These are phyloP conservation scores for Clarireedia hainanense DNA, from an alignment of 2,329 filamentous ascomycete genomes.

Conservation along the genomic window DNA sequence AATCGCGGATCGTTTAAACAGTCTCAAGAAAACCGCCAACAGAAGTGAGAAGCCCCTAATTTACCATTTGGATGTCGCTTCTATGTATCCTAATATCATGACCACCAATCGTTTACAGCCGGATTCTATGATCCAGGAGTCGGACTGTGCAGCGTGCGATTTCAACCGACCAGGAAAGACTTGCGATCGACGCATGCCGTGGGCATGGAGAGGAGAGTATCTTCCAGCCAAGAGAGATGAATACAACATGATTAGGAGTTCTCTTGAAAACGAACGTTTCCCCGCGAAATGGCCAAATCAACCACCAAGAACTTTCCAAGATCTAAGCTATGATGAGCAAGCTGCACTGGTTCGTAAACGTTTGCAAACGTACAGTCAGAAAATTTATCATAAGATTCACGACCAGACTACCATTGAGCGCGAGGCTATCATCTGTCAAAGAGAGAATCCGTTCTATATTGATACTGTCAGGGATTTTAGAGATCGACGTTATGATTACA, in stretches of 20 bases:
- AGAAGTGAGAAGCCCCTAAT: constrained; percentile 81
- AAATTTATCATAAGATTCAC: constrained; percentile 99
- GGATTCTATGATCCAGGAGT: constrained; percentile 97
- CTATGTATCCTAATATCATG: constrained; percentile 99
- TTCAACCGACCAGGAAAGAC: constrained; percentile 98
- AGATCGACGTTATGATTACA: constrained; percentile 97
- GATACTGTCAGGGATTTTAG: constrained; percentile 93
- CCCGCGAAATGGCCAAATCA: constrained; percentile 69
- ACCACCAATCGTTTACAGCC: constrained; percentile 96
- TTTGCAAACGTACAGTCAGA: constrained; percentile 88
- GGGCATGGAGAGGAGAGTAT: constrained; percentile 98
- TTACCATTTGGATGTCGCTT: constrained; percentile 96
- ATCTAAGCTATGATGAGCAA: constrained; percentile 76
- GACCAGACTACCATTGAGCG: constrained; percentile 86
- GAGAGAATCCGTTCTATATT: constrained; percentile 97
- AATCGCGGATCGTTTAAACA: constrained; percentile 62
- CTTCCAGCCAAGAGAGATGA: constrained; percentile 92
- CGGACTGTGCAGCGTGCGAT: constrained; percentile 93
- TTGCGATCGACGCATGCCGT: constrained; percentile 87
- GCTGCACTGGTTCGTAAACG: constrained; percentile 74
- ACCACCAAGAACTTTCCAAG: constrained; percentile 67
- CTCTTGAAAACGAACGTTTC: constrained; percentile 86
- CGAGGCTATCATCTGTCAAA: constrained; percentile 95
- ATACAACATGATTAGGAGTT: constrained; percentile 97
- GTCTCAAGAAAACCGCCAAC: constrained; percentile 75